Base-by-base conservation (phyloP, 371 early-diverging fungal genomes). In the Syncephalis plumigaleata region DNA sequence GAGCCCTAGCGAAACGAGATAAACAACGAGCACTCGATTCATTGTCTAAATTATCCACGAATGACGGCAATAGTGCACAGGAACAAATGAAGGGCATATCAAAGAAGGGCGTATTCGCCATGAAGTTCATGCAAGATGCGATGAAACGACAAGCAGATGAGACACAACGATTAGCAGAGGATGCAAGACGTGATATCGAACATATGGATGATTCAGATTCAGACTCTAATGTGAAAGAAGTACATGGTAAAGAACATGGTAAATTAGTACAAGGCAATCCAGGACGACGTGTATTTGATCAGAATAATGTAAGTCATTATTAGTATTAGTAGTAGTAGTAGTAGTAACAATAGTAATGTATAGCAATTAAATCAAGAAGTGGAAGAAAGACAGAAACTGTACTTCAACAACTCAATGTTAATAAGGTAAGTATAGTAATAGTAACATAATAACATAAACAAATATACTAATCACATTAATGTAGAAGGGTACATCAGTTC, bases 121-220 rank as follows among this genome's bases (percentile, higher is more conserved):
- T 96, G 95, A 94, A 94, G 63, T 96, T 96, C 55, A 96, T 96
- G 96, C 85, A 87, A 60, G 73, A 72, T 45, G 86, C 77, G 48
- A 70, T 71, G 40, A 64, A 77, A 49, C 57, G 67, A 39, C 61
- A 74, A 42, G 53, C 61, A 26, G 57, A 68, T n/a, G 56, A 63
- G 18, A 68, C 74, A 9, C 55, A 58, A 50, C 45, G 48, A 17
- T 55, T 55, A 9, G 54, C 64, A 4, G 59, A 58, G 20, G 61
- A 63, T 46, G 26, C 61, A 66, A 52, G 51, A 57, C 36, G 39
- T 65, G 61, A 55, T 53, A 22, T 50, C 38, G 18, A 59, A 55
- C 38, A 61, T 59, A 49, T 55, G 50, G 27, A 53, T 43, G 62
- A 53, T 48, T 61, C 66, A 44, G 66, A 65, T 40, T 46, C 52